Percentiles rank a stretch among this genome's conserved stretches.
Conservation (phyloP, 768 basidiomycete genomes). For the Galerina sulciceps region DNA sequence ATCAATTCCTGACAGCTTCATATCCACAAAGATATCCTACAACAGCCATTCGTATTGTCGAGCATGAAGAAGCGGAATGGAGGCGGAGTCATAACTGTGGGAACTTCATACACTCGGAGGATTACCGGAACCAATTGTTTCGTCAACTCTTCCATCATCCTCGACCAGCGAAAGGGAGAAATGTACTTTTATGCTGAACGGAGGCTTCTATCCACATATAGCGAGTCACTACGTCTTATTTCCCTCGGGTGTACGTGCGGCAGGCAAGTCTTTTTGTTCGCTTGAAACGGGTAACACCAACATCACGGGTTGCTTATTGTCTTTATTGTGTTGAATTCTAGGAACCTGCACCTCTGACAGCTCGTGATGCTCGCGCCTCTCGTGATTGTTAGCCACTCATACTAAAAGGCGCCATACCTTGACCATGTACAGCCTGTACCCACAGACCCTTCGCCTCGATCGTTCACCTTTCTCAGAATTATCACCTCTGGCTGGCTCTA, state of each 20-base stretch:
- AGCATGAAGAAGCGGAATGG: no score
- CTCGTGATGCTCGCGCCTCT: neutral
- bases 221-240: neutral
- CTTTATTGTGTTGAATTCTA: conserved; percentile 7
- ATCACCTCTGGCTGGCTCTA: conserved; percentile 21
- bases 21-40: no score
- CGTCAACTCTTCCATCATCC: no score
- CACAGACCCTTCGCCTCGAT: neutral
- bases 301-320: conserved; percentile 11
- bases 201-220: neutral
- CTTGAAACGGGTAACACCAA: neutral
- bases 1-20: no score
- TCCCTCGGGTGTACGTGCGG: neutral
- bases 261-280: neutral
- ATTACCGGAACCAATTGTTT: no score
- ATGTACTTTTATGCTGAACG: no score
- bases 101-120: no score
- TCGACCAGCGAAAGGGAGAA: no score
- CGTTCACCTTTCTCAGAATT: neutral
- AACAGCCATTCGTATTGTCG: no score
- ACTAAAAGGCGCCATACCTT: conserved; percentile 7
- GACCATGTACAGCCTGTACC: neutral
- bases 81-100: no score
- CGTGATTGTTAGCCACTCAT: conserved; percentile 6
- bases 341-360: neutral